phyloP scores from a whole-genome alignment of 768 basidiomycete species.

The Pleurotus tuber-regium region DNA sequence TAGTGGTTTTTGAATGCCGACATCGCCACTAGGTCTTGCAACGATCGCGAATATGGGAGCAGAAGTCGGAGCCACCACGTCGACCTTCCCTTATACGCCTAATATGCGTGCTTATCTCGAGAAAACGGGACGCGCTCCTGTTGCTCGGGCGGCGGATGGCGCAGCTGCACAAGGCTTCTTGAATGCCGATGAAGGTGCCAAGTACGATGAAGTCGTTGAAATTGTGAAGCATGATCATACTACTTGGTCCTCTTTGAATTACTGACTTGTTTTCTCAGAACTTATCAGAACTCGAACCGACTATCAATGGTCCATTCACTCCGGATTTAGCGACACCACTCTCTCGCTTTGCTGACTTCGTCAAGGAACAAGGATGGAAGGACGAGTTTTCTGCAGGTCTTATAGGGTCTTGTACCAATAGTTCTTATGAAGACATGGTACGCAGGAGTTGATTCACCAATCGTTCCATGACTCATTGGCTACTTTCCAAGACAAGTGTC shows the following conservation, averaged over 20 bases:
- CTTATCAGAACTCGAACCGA: constrained; percentile 85
- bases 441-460: not conserved
- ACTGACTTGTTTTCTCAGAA: constrained; percentile 46
- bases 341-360: constrained; percentile 79
- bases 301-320: constrained; percentile 96
- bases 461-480: constrained; percentile 13
- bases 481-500: constrained; percentile 68
- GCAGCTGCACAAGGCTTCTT: constrained; percentile 81
- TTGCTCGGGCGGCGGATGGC: constrained; percentile 82
- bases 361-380: constrained; percentile 88
- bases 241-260: not conserved
- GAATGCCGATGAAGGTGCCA: constrained; percentile 77
- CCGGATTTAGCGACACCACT: constrained; percentile 95
- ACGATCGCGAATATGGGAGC: constrained; percentile 99
- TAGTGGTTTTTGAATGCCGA: not conserved
- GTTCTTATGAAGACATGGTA: constrained; percentile 96
- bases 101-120: constrained; percentile 88
- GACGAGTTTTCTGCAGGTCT: constrained; percentile 87
- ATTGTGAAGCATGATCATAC: constrained; percentile 55
- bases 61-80: constrained; percentile 99
- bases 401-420: constrained; percentile 99
- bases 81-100: constrained; percentile 92
- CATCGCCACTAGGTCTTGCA: constrained; percentile 60
- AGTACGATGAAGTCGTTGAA: constrained; percentile 94
- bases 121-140: constrained; percentile 85